Evolutionary conservation across 352 stramenopile species (phyloP), one percentile per base, ranked within the genome.

Genomic region (Phytopythium chamaehyphon): DNA sequence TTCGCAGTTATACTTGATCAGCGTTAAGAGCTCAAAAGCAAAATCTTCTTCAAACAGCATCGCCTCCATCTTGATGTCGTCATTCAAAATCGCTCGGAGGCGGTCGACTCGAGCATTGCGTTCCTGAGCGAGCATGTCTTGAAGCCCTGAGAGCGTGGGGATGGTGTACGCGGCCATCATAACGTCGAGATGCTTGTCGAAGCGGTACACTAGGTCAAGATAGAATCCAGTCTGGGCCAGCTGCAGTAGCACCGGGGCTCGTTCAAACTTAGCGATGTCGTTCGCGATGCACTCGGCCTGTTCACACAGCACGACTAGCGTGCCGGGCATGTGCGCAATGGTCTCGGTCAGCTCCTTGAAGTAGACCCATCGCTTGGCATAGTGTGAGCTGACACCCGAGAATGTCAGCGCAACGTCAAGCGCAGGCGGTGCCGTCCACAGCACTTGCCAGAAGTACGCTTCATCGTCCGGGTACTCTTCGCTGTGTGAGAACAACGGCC

Each of bases 281-380:
- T n/a, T 16, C 15, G 38, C 38, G 7, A 43, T 43, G 2, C 38
- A 9, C 38, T 43, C 15, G 11, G 38, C 38, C 16, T 43, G 38
- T 6, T 21, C 7, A 21, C 8, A 19, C 16, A 43, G 16, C 11
- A 43, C 16, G 38, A 7, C 12, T 10, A 43, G 19, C 15, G 38
- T 21, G 6, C 38, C 38, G 16, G 38, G 38, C 38, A 21, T 43
- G 38, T 21, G 16, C 38, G 16, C 38, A 16, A 43, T 43, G 38
- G 19, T n/a, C 38, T 43, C 19, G 11, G 19, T n/a, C 38, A 43
- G 38, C 16, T 43, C 38, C 38, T 43, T n/a, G 38, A 43, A 43
- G 38, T 43, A 43, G 11, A 43, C 38, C 38, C 38, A 43, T n/a
- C 38, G 38, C 38, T 43, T 43, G 7, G 38, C 15, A 21, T 43